A percentile compares a stretch with the other conserved stretches of the same genome.
These are phyloP conservation scores for Rosa rugosa DNA, from an alignment of 306 rosid species.

Conservation along the genomic window DNA sequence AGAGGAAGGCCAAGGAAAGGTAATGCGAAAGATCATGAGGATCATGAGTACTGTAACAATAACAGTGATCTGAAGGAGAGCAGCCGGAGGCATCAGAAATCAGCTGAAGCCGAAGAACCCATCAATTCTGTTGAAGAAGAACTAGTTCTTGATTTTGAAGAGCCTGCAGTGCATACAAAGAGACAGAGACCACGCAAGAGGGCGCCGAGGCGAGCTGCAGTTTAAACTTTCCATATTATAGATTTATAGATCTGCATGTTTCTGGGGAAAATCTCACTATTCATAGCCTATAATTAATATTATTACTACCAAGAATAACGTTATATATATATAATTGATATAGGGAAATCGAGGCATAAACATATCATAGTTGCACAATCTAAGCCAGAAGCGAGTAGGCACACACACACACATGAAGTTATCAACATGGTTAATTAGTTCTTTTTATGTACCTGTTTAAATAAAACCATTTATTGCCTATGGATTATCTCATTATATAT, in stretches of 20 bases:
- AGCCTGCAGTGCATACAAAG: not conserved
- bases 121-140: not conserved
- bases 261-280: not conserved
- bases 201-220: slow-evolving; percentile 27
- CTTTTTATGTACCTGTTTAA: too few relatives aligned
- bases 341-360: not conserved
- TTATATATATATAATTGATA: not conserved
- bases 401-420: not conserved
- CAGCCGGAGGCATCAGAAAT: not conserved
- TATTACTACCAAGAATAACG: not conserved
- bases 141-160: not conserved
- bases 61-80: not conserved
- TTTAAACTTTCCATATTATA: not conserved
- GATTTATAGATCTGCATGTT: not conserved
- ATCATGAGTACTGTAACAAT: not conserved
- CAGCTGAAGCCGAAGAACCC: not conserved
- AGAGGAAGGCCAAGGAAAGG: slow-evolving; percentile 23
- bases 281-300: not conserved
- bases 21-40: not conserved
- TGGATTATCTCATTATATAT: too few relatives aligned
- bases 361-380: not conserved
- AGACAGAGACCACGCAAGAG: slow-evolving; percentile 21
- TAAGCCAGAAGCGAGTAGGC: not conserved
- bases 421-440: not conserved
- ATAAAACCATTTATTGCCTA: too few relatives aligned